Evolutionary conservation across 140 eudicot genomes (phyloP), one percentile per base, ranked within the genome.

Genomic region (Flaveria floridana): DNA sequence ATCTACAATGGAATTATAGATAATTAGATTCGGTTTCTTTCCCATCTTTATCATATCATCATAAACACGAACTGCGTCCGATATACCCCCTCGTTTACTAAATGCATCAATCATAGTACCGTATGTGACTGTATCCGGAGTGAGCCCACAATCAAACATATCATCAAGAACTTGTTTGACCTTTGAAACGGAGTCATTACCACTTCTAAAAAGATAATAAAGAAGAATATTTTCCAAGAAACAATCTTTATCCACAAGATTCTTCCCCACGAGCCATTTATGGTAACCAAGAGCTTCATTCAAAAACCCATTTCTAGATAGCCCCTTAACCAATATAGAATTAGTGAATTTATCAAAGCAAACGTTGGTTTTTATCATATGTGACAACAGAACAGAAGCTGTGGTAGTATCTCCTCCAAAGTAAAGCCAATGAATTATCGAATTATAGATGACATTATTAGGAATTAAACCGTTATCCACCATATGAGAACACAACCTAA

Each of bases 401-500:
- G 78, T 87, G 12, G 75, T 26, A 6, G 18, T 75, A 57, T 88
- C 91, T 44, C 86, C 89, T 69, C 82, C 89, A 71, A 78, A 77
- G 76, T 74, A 86, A 42, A 88, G 83, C 86, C 83, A 80, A 78
- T 82, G 83, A 12, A 88, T 77, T 42, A 88, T 48, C 2, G 91
- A 84, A 82, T 86, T 88, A 77, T 84, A 86, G 72, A 88, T 80
- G 50, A 79, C 89, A 4, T 70, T 46, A 73, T 88, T 86, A 0
- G 89, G 95, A 65, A 83, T 62, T 28, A 88, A 64, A 20, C 86
- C 85, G 1, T 62, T 82, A 65, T 84, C 87, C 16, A 86, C 86
- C 95, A 88, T 86, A 6, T 69, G 51, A 58, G 77, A 73, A 73
- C 95, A 88, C 68, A 86, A 6, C 82, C 82, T 72, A 70, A 86